Evolutionary conservation across 352 stramenopile genomes (phyloP).

Genomic region (Plasmopara muralis): DNA sequence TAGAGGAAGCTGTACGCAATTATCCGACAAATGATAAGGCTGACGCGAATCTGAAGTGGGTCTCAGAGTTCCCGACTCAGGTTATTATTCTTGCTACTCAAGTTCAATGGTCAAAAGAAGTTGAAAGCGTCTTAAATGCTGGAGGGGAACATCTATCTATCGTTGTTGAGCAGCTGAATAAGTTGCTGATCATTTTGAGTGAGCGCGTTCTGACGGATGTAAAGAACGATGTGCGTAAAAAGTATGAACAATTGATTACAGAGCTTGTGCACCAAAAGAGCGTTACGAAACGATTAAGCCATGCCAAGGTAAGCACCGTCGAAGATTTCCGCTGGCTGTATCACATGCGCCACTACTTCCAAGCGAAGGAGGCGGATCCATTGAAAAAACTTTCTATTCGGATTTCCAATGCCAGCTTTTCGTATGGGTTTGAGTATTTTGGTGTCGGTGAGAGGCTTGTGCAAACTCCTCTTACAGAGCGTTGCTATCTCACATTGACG

Average conservation of each 20-base stretch:
- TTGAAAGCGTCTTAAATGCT: conserved; percentile 88
- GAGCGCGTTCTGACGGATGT: conserved; percentile 94
- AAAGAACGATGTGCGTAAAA: conserved; percentile 93
- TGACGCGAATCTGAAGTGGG: conserved; percentile 93
- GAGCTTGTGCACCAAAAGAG: conserved; percentile 99
- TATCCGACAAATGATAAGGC: conserved; percentile 69
- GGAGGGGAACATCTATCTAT: conserved; percentile 33
- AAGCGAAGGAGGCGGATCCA: conserved; percentile 64
- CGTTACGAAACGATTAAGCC: conserved; percentile 90
- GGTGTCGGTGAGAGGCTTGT: conserved; percentile 99
- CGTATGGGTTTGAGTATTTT: conserved; percentile 99
- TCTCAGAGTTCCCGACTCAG: conserved; percentile 97
- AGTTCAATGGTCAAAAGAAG: conserved; percentile 94
- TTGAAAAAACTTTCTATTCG: conserved; percentile 94
- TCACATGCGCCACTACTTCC: conserved; percentile 98
- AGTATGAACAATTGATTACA: conserved; percentile 99
- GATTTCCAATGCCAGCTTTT: conserved; percentile 97
- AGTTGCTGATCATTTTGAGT: conserved; percentile 93
- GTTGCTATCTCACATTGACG: conserved; percentile 99
- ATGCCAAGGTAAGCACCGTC: conserved; percentile 69
- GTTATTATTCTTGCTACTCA: conserved; percentile 98
- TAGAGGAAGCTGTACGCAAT: conserved; percentile 89
- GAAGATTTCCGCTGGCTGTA: conserved; percentile 99
- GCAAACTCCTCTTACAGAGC: conserved; percentile 99
- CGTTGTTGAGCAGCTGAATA: conserved; percentile 64